A percentile compares a stretch with the other conserved stretches of the same genome.
phyloP scores from a whole-genome alignment of 306 rosid species.

The Corylus americana region DNA sequence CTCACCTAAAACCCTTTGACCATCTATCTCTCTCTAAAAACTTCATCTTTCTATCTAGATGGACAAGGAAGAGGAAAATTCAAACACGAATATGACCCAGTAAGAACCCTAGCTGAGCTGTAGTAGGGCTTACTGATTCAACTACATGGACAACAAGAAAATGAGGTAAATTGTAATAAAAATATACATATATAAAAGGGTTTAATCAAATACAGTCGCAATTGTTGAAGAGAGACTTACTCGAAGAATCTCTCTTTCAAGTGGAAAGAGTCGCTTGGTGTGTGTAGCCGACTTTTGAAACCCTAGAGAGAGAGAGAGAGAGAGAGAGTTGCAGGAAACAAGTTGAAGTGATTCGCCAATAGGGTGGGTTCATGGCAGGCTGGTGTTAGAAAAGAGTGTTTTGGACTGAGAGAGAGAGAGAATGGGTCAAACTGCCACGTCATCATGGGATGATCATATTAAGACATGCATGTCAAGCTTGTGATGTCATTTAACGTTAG shows the following conservation, averaged over 20 bases:
- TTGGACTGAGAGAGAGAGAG: slow-evolving; percentile 19
- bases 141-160: slow-evolving; percentile 11
- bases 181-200: background rate
- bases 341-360: slow-evolving; percentile 37
- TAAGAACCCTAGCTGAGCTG: slow-evolving; percentile 27
- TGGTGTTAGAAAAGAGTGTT: background rate
- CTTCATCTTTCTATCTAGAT: slow-evolving; percentile 20
- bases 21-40: slow-evolving; percentile 20
- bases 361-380: background rate
- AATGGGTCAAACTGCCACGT: slow-evolving; percentile 62
- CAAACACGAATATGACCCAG: slow-evolving; percentile 52
- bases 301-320: background rate
- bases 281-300: slow-evolving; percentile 20
- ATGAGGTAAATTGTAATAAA: slow-evolving; percentile 5
- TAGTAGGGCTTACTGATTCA: slow-evolving; percentile 24
- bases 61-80: slow-evolving; percentile 35
- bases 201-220: slow-evolving; percentile 11
- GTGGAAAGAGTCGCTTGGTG: slow-evolving; percentile 23
- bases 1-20: slow-evolving; percentile 82
- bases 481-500: slow-evolving; percentile 10
- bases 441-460: slow-evolving; percentile 11
- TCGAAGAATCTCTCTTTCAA: slow-evolving; percentile 5
- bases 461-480: slow-evolving; percentile 38
- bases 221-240: slow-evolving; percentile 44
- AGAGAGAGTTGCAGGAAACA: slow-evolving; percentile 3